phyloP scores from a whole-genome alignment of 2,329 filamentous ascomycete genomes.

The Ambrosiella cleistominuta region DNA sequence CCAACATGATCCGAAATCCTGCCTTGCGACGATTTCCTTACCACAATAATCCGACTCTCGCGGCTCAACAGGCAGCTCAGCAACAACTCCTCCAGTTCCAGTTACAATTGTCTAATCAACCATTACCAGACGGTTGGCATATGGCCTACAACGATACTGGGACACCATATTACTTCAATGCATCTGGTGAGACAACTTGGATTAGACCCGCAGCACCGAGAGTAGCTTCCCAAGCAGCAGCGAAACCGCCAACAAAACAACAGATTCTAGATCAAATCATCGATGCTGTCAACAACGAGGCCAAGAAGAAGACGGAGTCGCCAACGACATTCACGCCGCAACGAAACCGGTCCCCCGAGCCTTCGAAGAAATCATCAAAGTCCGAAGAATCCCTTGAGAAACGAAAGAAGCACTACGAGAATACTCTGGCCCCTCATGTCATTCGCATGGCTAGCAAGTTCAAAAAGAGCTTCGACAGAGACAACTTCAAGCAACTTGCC shows the following conservation, averaged over 20 bases:
- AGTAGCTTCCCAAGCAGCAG: constrained; percentile 43
- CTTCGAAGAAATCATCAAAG: constrained; percentile 39
- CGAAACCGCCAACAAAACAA: constrained; percentile 43
- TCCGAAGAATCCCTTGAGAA: constrained; percentile 45
- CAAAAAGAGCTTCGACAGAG: constrained; percentile 68
- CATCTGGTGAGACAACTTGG: constrained; percentile 66
- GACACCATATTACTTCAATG: constrained; percentile 71
- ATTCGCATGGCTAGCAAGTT: constrained; percentile 78
- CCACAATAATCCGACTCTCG: constrained; percentile 21
- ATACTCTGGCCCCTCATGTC: constrained; percentile 75
- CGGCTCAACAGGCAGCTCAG: neutral
- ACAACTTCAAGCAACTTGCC: constrained; percentile 46
- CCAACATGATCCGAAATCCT: neutral
- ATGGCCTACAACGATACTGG: constrained; percentile 53
- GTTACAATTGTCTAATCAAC: neutral
- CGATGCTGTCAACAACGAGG: constrained; percentile 61
- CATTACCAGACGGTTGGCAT: constrained; percentile 49
- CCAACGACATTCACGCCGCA: constrained; percentile 32
- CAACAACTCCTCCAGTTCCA: neutral
- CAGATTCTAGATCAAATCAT: constrained; percentile 70
- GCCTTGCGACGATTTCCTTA: constrained; percentile 22
- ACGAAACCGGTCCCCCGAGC: constrained; percentile 28
- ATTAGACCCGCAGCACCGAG: constrained; percentile 51
- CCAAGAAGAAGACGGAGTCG: constrained; percentile 19
- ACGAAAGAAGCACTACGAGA: constrained; percentile 88